Evolutionary conservation across 805 yeast species (phyloP).

Genomic region (Candida ortonii): DNA sequence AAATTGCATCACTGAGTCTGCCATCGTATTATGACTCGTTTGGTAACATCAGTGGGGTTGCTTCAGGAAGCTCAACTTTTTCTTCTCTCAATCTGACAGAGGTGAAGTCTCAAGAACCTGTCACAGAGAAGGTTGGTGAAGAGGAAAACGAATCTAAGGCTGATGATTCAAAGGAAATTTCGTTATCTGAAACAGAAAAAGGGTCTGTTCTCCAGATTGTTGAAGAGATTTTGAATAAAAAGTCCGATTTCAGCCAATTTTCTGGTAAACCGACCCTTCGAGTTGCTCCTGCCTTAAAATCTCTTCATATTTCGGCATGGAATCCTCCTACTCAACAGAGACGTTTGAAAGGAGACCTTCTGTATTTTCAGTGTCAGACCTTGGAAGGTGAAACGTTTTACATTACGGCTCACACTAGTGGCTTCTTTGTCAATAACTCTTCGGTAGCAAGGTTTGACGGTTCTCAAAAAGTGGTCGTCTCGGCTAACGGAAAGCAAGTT

Average conservation of each 20-base stretch:
- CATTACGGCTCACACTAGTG: slow-evolving; percentile 74
- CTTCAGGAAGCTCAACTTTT: slow-evolving; percentile 53
- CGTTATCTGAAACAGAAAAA: slow-evolving; percentile 33
- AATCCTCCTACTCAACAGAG: slow-evolving; percentile 74
- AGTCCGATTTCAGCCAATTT: slow-evolving; percentile 16
- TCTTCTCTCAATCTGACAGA: slow-evolving; percentile 38
- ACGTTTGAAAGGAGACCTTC: slow-evolving; percentile 69
- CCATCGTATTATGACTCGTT: slow-evolving; percentile 44
- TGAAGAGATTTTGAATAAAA: slow-evolving; percentile 16
- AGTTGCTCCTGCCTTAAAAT: slow-evolving; percentile 51
- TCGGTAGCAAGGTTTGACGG: slow-evolving; percentile 72
- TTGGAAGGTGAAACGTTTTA: slow-evolving; percentile 77
- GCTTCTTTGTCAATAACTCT: slow-evolving; percentile 75
- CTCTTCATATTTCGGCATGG: slow-evolving; percentile 69
- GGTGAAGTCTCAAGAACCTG: slow-evolving; percentile 20
- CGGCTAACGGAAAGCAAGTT: slow-evolving; percentile 30
- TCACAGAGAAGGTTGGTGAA: slow-evolving; percentile 15
- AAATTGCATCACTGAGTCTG: slow-evolving; percentile 50
- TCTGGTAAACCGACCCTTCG: slow-evolving; percentile 34
- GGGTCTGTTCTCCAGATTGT: slow-evolving; percentile 19
- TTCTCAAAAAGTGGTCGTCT: slow-evolving; percentile 35
- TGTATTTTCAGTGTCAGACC: slow-evolving; percentile 72
- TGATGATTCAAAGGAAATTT: slow-evolving; percentile 21
- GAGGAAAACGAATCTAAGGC: slow-evolving; percentile 18
- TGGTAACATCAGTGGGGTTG: slow-evolving; percentile 33